Percentiles rank a stretch among this genome's conserved stretches.
These are phyloP conservation scores for Cryphonectria nitschkei DNA, from an alignment of 2,329 filamentous ascomycete species.

Conservation along the genomic window DNA sequence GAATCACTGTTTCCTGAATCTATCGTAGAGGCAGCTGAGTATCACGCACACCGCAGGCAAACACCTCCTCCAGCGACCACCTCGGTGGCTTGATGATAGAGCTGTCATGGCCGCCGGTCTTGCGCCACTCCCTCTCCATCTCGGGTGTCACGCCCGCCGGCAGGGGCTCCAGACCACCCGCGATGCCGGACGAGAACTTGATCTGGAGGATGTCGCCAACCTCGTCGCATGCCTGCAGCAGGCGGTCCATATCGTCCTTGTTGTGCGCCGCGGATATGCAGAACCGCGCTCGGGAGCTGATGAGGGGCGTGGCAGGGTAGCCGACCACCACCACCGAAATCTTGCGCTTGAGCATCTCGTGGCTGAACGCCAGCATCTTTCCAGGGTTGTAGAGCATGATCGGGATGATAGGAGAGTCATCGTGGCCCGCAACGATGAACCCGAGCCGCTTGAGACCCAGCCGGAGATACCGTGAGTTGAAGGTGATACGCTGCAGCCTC, in stretches of 20 bases:
- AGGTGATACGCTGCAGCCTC: slow-evolving; percentile 90
- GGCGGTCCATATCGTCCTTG: slow-evolving; percentile 93
- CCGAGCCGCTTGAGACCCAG: slow-evolving; percentile 95
- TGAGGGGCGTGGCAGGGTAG: slow-evolving; percentile 93
- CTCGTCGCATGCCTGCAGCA: slow-evolving; percentile 88
- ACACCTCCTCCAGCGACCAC: slow-evolving; percentile 83
- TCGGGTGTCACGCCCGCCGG: slow-evolving; percentile 72
- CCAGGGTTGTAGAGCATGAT: slow-evolving; percentile 96
- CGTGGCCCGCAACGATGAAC: slow-evolving; percentile 95
- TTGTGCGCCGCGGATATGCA: slow-evolving; percentile 96
- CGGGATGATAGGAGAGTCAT: slow-evolving; percentile 96
- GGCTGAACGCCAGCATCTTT: slow-evolving; percentile 97
- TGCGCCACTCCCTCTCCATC: slow-evolving; percentile 71
- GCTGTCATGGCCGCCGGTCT: slow-evolving; percentile 67
- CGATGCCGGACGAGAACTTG: slow-evolving; percentile 95
- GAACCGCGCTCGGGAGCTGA: slow-evolving; percentile 92
- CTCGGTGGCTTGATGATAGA: slow-evolving; percentile 72
- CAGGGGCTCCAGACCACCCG: slow-evolving; percentile 80
- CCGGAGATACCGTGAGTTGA: slow-evolving; percentile 98
- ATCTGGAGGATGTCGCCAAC: slow-evolving; percentile 90
- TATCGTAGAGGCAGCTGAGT: slow-evolving; percentile 73
- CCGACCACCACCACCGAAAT: slow-evolving; percentile 97
- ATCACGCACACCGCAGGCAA: slow-evolving; percentile 75
- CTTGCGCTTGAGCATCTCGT: slow-evolving; percentile 97
- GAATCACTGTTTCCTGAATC: slow-evolving; percentile 25